Base-by-base conservation (phyloP, 2,329 filamentous ascomycete species). In the Aspergillus thermomutatus region DNA sequence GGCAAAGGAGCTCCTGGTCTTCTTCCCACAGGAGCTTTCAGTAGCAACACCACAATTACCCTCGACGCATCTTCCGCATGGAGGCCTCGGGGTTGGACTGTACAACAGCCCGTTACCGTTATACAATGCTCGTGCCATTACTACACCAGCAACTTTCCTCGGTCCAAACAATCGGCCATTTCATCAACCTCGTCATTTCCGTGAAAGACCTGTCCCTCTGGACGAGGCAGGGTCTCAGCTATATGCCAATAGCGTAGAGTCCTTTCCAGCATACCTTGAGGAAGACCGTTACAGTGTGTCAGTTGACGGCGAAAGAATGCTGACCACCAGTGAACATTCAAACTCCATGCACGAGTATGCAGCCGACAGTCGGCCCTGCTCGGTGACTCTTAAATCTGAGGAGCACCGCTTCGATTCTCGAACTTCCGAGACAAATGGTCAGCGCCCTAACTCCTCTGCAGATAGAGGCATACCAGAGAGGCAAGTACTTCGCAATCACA, bases 1-100 rank as follows among this genome's bases (percentile, higher is more conserved):
- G 51, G 93, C 94, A 3, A 85, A 86, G 50, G 82, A 87, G 26
- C 80, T 97, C 14, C 78, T 96, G 14, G 72, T 75, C 0, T 77
- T 86, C 63, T 94, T 96, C 60, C 90, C 91, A 7, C 55, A 61
- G 17, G 60, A 67, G 37, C 57, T 62, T 19, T 53, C 53, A 19
- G 53, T 57, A 27, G 57, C 62, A 53, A 57, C 60, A 23, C 54
- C 62, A 50, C 48, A 56, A 49, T 50, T 59, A 46, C 53, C 63
- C 45, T 50, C 59, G 49, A 56, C 50, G 26, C 60, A 56, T 23
- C 58, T 61, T 17, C 56, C 56, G 23, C 59, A 56, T 28, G 47
- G 56, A 25, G 56, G 64, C 47, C 50, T 61, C 31, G 63, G 63
- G 9, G 60, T 65, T 19, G 64, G 63, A 14, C 54, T 65, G 34